Base-by-base conservation (phyloP, 345 rosid species). In the Kernera saxatilis region DNA sequence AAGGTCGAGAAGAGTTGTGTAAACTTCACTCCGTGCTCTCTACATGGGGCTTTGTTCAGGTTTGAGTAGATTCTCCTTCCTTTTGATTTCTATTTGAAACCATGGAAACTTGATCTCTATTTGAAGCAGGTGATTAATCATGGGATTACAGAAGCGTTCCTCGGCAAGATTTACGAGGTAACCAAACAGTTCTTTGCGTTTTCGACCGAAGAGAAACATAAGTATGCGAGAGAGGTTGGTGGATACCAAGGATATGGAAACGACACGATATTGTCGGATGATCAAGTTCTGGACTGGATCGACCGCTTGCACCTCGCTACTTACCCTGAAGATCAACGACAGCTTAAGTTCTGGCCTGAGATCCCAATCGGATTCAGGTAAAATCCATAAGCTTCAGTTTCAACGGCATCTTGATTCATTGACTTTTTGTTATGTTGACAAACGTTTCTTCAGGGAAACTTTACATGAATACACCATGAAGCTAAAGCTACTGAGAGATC, bases 41-140 rank as follows among this genome's bases (percentile, higher is more conserved):
- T 74, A 61, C 75, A 23, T 79, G 87, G 79, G 93, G 93, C 50
- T 85, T 89, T 81, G 79, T 89, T 58, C 90, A 87, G 91, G 97
- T 90, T 10, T 21, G 18, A n/a, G n/a, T n/a, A n/a, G n/a, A n/a
- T n/a, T n/a, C n/a, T n/a, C n/a, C n/a, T n/a, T n/a, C n/a, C n/a
- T n/a, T n/a, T n/a, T n/a, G n/a, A n/a, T n/a, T n/a, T n/a, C n/a
- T n/a, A n/a, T n/a, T n/a, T n/a, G 27, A 37, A 2, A 3, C 13
- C 15, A 33, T 44, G 12, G 5, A 18, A 1, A n/a, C 8, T 50
- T 37, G 22, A 8, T 5, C 64, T 35, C 17, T 58, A 4, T 4
- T 49, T 13, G 22, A 35, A 10, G 5, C 78, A 91, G 93, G 83
- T 62, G 18, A 70, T 78, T 63, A 83, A 83, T 61, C 96, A 89